Percentiles rank a stretch among this genome's conserved stretches.
Evolutionary conservation across 768 basidiomycete genomes (phyloP).

Genomic region (Lactarius akahatsu): DNA sequence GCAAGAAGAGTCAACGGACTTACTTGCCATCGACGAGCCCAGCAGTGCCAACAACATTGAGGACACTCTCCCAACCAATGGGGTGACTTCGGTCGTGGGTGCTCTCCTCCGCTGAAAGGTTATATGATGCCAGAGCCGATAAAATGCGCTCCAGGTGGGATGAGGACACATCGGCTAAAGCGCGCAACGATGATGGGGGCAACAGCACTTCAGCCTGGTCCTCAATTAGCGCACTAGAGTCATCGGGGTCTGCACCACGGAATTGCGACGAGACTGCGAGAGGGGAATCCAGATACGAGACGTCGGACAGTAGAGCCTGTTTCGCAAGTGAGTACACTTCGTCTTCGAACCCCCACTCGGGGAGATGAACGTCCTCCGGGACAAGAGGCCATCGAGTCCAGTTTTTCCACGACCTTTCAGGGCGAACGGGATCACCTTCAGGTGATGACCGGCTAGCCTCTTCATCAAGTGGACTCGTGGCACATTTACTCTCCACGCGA

Average conservation of each 20-base stretch:
- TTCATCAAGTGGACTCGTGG: conserved; percentile 15
- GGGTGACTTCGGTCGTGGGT: conserved; percentile 65
- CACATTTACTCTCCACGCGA: conserved; percentile 4
- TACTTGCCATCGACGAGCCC: conserved; percentile 37
- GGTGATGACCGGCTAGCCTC: conserved; percentile 2
- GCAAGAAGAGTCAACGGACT: conserved; percentile 18
- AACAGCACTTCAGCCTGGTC: conserved; percentile 36
- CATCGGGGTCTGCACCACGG: neutral
- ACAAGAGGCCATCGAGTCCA: conserved; percentile 83
- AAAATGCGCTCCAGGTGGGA: conserved; percentile 52
- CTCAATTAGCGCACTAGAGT: conserved; percentile 16
- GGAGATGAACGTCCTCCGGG: conserved; percentile 55
- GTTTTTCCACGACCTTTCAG: conserved; percentile 39
- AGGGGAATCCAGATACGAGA: conserved; percentile 29
- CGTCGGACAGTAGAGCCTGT: conserved; percentile 30
- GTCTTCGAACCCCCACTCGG: conserved; percentile 71
- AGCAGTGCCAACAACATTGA: conserved; percentile 50
- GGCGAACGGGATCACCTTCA: conserved; percentile 1
- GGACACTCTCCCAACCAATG: conserved; percentile 62
- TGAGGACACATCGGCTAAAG: conserved; percentile 46
- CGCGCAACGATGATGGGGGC: conserved; percentile 35
- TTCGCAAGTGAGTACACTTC: conserved; percentile 56
- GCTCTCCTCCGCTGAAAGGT: conserved; percentile 53
- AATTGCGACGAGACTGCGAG: conserved; percentile 16
- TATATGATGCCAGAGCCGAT: conserved; percentile 53